phyloP scores from a whole-genome alignment of 495 filamentous ascomycete genomes.

The Aspergillus indologenus region DNA sequence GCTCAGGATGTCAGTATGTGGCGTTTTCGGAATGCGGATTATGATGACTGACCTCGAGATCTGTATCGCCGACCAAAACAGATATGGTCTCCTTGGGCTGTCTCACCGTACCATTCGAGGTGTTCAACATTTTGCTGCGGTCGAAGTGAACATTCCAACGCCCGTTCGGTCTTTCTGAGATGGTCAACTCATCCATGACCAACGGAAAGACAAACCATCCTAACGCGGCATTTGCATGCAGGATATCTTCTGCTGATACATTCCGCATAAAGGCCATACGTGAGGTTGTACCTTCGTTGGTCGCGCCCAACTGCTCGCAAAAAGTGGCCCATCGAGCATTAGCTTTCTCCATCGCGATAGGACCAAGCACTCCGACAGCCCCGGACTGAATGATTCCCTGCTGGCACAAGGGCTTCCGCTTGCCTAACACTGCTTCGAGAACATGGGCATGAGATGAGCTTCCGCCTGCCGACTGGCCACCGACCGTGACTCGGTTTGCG shows the following conservation, averaged over 20 bases:
- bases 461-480: slow-evolving; percentile 25
- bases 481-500: slow-evolving; percentile 26
- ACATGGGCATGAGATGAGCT: slow-evolving; percentile 4
- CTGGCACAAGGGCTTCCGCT: not conserved
- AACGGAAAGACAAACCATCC: not conserved
- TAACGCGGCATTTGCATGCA: not conserved
- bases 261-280: not conserved
- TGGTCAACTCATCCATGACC: not conserved
- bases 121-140: not conserved
- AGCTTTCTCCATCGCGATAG: slow-evolving; percentile 1
- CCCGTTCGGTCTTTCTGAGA: not conserved
- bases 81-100: not conserved
- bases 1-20: not conserved
- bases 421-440: not conserved
- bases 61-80: slow-evolving; percentile 1
- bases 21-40: not conserved
- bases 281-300: not conserved
- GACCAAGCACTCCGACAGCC: slow-evolving; percentile 1
- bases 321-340: slow-evolving; percentile 3
- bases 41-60: not conserved
- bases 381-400: slow-evolving; percentile 5
- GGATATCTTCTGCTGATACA: not conserved
- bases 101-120: no score
- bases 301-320: not conserved
- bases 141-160: not conserved